Conservation (phyloP, 225 moss, liverwort and hornwort genomes). For the Lunularia cruciata region DNA sequence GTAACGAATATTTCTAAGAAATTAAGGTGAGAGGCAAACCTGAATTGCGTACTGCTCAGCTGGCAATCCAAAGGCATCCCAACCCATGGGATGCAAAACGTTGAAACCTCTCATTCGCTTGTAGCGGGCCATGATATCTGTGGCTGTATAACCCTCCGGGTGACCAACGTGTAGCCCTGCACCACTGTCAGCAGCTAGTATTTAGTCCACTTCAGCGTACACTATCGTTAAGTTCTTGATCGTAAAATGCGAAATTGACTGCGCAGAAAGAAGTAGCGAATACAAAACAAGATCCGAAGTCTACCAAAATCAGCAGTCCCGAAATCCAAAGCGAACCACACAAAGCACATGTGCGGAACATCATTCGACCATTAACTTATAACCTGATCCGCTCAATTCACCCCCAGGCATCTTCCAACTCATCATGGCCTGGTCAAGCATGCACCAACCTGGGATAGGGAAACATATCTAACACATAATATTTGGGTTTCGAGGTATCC, state of each 20-base stretch:
- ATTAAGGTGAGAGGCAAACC: constrained; percentile 40
- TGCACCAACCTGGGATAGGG: constrained; percentile 83
- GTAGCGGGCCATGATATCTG: constrained; percentile 86
- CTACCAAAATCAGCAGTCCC: too few species aligned
- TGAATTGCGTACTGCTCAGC: constrained; percentile 97
- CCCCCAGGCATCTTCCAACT: too few species aligned
- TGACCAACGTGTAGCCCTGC: constrained; percentile 97
- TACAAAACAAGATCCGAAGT: too few species aligned
- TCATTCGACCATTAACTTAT: too few species aligned
- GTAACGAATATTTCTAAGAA: neutral
- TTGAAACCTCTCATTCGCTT: constrained; percentile 94
- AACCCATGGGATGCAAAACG: constrained; percentile 96
- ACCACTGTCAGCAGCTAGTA: constrained; percentile 55
- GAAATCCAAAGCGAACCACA: too few species aligned
- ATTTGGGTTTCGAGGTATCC: constrained; percentile 83
- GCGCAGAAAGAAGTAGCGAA: too few species aligned
- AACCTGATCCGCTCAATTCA: too few species aligned
- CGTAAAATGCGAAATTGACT: too few species aligned
- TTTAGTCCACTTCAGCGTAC: constrained; percentile 5
- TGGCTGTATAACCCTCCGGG: constrained; percentile 94
- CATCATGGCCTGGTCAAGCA: neutral
- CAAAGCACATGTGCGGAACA: too few species aligned
- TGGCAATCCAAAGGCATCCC: constrained; percentile 97
- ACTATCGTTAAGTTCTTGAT: too few species aligned
- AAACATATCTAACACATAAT: constrained; percentile 92